Conservation (phyloP, 1,284 basidiomycete genomes). For the Cystobasidiaceae sp. region DNA sequence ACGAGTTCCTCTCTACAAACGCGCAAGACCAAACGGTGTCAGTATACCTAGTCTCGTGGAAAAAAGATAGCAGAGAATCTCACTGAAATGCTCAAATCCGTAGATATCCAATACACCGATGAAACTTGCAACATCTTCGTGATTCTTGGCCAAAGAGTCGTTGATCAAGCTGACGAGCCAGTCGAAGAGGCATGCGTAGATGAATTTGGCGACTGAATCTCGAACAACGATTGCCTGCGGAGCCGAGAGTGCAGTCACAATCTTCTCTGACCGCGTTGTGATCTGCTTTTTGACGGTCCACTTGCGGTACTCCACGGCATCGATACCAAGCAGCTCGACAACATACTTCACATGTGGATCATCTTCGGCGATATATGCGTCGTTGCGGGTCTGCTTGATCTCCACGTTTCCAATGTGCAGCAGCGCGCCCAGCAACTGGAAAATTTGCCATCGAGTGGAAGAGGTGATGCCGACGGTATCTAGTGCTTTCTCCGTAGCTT, state of each 20-base stretch:
- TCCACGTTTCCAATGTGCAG: conserved; percentile 96
- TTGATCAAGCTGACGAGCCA: conserved; percentile 98
- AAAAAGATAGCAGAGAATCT: neutral
- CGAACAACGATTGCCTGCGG: conserved; percentile 91
- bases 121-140: conserved; percentile 91
- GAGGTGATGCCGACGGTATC: conserved; percentile 95
- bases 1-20: conserved; percentile 97
- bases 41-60: neutral
- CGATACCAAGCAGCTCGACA: conserved; percentile 83
- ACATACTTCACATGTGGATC: conserved; percentile 76
- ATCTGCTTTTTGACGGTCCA: conserved; percentile 99
- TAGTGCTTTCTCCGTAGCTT: conserved; percentile 84
- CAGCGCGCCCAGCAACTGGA: conserved; percentile 85
- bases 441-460: conserved; percentile 97
- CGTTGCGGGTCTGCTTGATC: conserved; percentile 72
- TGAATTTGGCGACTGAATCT: conserved; percentile 96
- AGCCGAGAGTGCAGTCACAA: conserved; percentile 76
- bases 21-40: neutral
- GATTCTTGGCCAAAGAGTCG: conserved; percentile 86
- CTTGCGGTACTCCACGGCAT: conserved; percentile 91
- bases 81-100: conserved; percentile 48
- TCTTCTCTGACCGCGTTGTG: conserved; percentile 89
- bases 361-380: conserved; percentile 76
- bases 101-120: conserved; percentile 89
- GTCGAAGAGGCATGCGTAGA: conserved; percentile 97